These are phyloP conservation scores for Leccinum pachyderme DNA, from an alignment of 1,284 basidiomycete species.

Conservation along the genomic window DNA sequence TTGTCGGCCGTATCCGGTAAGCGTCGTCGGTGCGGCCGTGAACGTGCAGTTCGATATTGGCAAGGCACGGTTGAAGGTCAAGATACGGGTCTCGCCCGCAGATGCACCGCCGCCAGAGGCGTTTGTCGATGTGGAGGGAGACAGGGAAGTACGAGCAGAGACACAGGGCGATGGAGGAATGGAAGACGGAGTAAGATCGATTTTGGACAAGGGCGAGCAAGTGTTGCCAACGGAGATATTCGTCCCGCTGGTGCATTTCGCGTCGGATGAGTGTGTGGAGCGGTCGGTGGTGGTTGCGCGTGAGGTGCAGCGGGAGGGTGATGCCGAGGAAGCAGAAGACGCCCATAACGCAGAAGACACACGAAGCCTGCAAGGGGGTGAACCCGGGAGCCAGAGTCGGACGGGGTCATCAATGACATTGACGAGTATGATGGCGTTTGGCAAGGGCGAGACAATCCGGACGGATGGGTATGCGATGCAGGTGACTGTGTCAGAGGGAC, in stretches of 20 bases:
- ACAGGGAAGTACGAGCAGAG: constrained; percentile 13
- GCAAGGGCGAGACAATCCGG: constrained; percentile 11
- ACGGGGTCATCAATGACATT: constrained; percentile 25
- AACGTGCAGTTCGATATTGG: constrained; percentile 77
- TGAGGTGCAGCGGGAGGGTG: neutral
- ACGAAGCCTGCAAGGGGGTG: neutral
- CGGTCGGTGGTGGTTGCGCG: constrained; percentile 9
- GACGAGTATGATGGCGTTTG: neutral
- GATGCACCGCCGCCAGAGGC: constrained; percentile 38
- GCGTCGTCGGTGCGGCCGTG: constrained; percentile 65
- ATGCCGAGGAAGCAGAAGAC: constrained; percentile 8
- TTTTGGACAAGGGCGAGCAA: constrained; percentile 20
- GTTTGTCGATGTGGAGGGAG: constrained; percentile 3
- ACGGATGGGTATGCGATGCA: constrained; percentile 39
- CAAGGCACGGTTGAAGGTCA: constrained; percentile 67
- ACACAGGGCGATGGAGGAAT: neutral
- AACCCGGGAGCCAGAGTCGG: constrained; percentile 1
- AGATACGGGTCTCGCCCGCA: constrained; percentile 56
- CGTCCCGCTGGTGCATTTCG: constrained; percentile 88
- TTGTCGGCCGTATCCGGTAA: constrained; percentile 76
- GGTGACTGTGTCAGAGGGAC: constrained; percentile 63
- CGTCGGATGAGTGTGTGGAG: constrained; percentile 43
- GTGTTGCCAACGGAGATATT: constrained; percentile 77
- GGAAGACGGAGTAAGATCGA: constrained; percentile 22
- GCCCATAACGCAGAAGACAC: neutral